phyloP scores from a whole-genome alignment of 768 basidiomycete species.

The Lactarius hatsudake region DNA sequence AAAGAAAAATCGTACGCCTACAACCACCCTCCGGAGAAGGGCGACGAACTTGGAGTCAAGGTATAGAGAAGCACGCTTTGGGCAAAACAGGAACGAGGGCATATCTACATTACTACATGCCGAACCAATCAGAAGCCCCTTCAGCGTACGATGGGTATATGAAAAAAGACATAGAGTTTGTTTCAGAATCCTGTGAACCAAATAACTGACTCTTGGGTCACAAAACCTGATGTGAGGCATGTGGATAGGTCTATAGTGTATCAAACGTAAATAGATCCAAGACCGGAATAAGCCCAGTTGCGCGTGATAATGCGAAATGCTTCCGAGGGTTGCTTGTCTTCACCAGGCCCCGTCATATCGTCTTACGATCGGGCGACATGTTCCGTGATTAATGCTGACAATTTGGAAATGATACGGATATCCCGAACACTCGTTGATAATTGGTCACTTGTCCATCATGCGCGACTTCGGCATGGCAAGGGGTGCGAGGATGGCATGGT shows the following conservation, averaged over 20 bases:
- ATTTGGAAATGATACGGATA: not conserved
- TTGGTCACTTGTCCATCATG: not conserved
- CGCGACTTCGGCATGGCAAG: not conserved
- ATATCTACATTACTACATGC: not conserved
- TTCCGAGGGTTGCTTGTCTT: not conserved
- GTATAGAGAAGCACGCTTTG: not conserved
- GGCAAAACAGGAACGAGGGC: not conserved
- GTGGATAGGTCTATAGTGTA: not conserved
- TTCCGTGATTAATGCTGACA: not conserved
- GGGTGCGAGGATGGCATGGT: not conserved
- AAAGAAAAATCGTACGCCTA: too few species aligned
- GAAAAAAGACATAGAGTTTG: not conserved
- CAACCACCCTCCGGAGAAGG: too few species aligned
- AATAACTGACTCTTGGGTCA: not conserved
- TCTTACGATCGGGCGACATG: not conserved
- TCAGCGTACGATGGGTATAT: not conserved
- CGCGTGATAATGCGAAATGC: not conserved
- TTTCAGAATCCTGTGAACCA: not conserved
- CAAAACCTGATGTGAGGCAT: not conserved
- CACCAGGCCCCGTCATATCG: too few species aligned
- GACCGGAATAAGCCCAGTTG: not conserved
- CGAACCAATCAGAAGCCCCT: not conserved
- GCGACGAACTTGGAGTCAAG: not conserved
- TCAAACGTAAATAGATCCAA: not conserved
- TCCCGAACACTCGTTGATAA: not conserved